Conservation (phyloP, 139 green algal species). For the Chlamydomonas schloesseri region DNA sequence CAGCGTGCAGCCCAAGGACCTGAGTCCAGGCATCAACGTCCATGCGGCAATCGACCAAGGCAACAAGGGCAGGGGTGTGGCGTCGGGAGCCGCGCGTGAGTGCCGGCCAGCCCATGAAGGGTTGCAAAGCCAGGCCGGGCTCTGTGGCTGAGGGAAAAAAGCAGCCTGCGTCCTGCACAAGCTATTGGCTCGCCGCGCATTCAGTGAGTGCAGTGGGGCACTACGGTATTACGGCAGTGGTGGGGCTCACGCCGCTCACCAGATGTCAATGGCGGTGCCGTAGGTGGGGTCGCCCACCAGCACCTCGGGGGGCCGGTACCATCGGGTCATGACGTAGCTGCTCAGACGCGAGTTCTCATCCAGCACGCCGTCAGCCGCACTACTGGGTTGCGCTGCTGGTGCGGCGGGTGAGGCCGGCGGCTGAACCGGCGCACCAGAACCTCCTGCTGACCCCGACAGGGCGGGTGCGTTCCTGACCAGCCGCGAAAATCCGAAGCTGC, state of each 20-base stretch:
- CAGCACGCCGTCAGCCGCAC: background rate
- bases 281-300: slow-evolving; percentile 77
- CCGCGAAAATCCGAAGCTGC: slow-evolving; percentile 14
- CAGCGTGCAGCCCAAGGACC: slow-evolving; percentile 72
- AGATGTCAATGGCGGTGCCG: slow-evolving; percentile 46
- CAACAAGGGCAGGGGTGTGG: background rate
- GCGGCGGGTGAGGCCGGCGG: background rate
- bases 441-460: background rate
- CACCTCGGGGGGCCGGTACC: slow-evolving; percentile 62
- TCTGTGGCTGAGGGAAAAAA: too few species aligned
- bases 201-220: too few species aligned
- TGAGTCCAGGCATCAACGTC: too few species aligned
- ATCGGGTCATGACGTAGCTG: slow-evolving; percentile 23
- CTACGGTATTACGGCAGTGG: too few species aligned
- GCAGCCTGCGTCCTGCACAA: too few species aligned
- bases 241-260: background rate
- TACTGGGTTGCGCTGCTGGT: too few species aligned
- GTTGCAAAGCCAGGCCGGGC: too few species aligned
- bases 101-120: background rate
- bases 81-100: background rate
- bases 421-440: background rate
- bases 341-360: background rate
- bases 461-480: background rate
- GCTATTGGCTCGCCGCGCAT: too few species aligned
- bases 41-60: too few species aligned